A percentile compares a stretch with the other conserved stretches of the same genome.
Conservation (phyloP, 2,329 filamentous ascomycete species). For the Paraphaeosphaeria minitans region DNA sequence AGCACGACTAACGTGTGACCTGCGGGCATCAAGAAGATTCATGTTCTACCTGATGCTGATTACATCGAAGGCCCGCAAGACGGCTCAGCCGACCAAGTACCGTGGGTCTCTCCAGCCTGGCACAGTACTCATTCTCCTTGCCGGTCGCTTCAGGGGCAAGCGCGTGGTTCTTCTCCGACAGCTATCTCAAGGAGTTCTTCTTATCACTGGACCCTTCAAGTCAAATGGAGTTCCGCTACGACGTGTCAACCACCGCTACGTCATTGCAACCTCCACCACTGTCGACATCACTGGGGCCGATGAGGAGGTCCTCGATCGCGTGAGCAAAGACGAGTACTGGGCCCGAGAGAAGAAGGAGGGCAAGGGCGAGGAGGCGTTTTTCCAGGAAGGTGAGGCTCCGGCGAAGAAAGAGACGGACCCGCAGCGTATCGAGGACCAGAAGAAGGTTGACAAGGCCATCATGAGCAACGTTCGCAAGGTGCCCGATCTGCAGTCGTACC, state of each 20-base stretch:
- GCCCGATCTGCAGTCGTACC: constrained; percentile 87
- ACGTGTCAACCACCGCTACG: constrained; percentile 88
- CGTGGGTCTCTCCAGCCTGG: constrained; percentile 90
- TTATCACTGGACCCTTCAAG: constrained; percentile 99
- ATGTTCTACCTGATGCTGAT: background rate
- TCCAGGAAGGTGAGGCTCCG: constrained; percentile 95
- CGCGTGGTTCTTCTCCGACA: constrained; percentile 97
- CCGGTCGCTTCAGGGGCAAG: constrained; percentile 99
- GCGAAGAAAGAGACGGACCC: constrained; percentile 91
- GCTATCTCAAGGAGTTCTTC: constrained; percentile 93
- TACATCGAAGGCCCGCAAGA: constrained; percentile 81
- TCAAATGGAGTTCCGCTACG: constrained; percentile 98
- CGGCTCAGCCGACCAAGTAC: constrained; percentile 83
- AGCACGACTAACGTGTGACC: constrained; percentile 51
- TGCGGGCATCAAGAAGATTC: background rate
- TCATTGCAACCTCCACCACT: constrained; percentile 85
- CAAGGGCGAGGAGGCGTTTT: constrained; percentile 96
- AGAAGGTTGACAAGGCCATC: constrained; percentile 94
- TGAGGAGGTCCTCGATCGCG: constrained; percentile 72
- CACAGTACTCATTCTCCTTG: constrained; percentile 96
- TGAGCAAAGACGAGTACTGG: constrained; percentile 86
- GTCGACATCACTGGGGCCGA: constrained; percentile 85
- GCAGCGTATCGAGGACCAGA: constrained; percentile 94
- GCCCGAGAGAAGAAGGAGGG: constrained; percentile 90
- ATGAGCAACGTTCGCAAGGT: constrained; percentile 97